Conservation (phyloP, 208 protist genomes). For the Acanthamoeba castellanii region DNA sequence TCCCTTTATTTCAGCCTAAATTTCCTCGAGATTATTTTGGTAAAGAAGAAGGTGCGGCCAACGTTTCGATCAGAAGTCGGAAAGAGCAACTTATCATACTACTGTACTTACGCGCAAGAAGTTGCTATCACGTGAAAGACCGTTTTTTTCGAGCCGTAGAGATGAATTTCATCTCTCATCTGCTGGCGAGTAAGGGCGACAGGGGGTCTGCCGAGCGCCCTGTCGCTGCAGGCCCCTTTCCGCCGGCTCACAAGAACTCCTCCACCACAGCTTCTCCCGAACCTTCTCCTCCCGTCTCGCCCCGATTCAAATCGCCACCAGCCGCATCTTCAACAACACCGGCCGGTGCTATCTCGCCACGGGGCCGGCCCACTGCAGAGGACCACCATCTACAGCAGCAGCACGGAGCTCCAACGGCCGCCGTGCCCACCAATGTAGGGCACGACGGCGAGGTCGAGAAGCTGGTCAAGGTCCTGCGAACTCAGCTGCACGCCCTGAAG, state of each 20-base stretch:
- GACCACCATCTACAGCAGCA: neutral
- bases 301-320: neutral
- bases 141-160: no score
- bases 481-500: conserved; percentile 4
- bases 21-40: no score
- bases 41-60: no score
- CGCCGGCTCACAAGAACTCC: neutral
- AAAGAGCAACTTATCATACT: no score
- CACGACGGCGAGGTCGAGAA: neutral
- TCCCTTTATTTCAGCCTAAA: no score
- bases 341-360: neutral
- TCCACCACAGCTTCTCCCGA: neutral
- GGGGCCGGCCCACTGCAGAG: no score
- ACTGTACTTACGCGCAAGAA: no score
- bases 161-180: conserved; percentile 22
- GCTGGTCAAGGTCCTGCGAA: neutral
- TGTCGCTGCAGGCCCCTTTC: neutral
- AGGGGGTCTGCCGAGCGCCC: neutral
- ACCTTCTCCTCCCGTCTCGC: neutral
- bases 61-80: no score
- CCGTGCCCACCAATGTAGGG: neutral
- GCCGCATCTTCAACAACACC: neutral
- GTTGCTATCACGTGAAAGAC: no score
- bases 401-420: neutral
- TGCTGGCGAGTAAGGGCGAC: conserved; percentile 11